phyloP scores from a whole-genome alignment of 805 yeast genomes.

The Kodamaea lidongshanica region DNA sequence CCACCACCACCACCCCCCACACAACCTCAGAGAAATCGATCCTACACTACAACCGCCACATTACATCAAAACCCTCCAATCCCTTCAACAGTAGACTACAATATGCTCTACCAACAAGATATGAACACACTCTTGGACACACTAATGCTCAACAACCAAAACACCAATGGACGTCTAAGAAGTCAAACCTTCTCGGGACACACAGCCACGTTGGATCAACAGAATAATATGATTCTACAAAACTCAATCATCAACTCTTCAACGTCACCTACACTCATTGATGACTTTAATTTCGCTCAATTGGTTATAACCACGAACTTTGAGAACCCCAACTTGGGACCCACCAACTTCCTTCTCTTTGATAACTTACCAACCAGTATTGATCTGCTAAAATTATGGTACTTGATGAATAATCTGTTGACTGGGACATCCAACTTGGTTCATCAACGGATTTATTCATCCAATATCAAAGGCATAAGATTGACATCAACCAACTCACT shows the following conservation, averaged over 20 bases:
- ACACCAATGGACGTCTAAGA: constrained; percentile 22
- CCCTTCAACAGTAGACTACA: background rate
- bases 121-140: constrained; percentile 27
- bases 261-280: constrained; percentile 20
- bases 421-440: constrained; percentile 1
- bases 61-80: constrained; percentile 15
- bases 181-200: constrained; percentile 39
- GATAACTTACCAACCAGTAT: constrained; percentile 76
- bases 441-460: constrained; percentile 49
- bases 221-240: constrained; percentile 4
- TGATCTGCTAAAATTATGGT: constrained; percentile 38
- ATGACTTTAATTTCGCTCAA: constrained; percentile 54
- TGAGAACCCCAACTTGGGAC: constrained; percentile 64
- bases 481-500: constrained; percentile 15
- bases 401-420: constrained; percentile 35
- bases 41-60: constrained; percentile 46
- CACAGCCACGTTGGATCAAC: constrained; percentile 15
- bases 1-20: constrained; percentile 8
- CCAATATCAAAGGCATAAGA: constrained; percentile 55
- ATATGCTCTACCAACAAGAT: constrained; percentile 13
- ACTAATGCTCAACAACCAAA: constrained; percentile 21
- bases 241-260: constrained; percentile 2
- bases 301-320: constrained; percentile 64
- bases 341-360: constrained; percentile 70
- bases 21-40: constrained; percentile 36